phyloP scores from a whole-genome alignment of 176 grass and related monocot genomes.

The Oryza longistaminata region DNA sequence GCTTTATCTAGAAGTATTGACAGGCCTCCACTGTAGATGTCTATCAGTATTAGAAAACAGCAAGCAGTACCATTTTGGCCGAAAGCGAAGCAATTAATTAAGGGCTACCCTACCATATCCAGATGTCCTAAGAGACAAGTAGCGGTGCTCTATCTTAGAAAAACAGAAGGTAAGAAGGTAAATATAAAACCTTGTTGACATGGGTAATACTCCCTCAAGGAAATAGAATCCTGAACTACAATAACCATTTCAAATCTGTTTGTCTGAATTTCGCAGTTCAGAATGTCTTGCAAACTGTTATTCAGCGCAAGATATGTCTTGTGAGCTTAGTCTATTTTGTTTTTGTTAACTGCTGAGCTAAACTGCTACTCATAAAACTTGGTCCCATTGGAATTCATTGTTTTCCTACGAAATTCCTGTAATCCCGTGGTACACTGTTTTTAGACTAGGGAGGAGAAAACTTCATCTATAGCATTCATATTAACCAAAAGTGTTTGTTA shows the following conservation, averaged over 20 bases:
- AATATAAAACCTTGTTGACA: background rate
- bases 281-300: constrained; percentile 8
- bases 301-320: background rate
- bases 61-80: background rate
- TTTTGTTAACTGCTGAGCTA: background rate
- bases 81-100: background rate
- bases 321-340: background rate
- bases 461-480: background rate
- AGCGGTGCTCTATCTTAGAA: background rate
- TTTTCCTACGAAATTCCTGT: background rate
- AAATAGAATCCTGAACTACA: background rate
- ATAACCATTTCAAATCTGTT: constrained; percentile 19
- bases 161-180: background rate
- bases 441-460: background rate
- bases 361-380: background rate
- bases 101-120: background rate
- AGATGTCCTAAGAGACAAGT: background rate
- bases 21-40: background rate
- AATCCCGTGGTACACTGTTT: background rate
- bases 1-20: background rate
- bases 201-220: background rate
- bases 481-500: background rate
- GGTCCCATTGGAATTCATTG: background rate
- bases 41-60: constrained; percentile 4
- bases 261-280: background rate